Conservation (phyloP, 139 green algal genomes). For the Helicosporidium sp. region DNA sequence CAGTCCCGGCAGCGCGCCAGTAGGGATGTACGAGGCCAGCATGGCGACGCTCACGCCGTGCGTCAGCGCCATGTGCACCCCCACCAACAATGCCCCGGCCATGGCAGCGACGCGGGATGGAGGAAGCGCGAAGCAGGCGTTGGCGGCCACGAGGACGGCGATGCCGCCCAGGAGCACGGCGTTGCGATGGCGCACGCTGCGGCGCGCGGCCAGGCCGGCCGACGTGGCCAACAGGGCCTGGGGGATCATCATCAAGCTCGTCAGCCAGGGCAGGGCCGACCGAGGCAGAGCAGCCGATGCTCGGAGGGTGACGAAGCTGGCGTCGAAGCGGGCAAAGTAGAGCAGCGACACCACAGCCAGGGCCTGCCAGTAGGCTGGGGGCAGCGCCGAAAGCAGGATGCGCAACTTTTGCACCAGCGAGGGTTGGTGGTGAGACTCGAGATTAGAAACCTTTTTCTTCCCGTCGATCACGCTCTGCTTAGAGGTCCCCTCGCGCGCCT, state of each 20-base stretch:
- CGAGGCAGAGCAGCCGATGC: constrained; percentile 49
- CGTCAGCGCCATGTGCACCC: constrained; percentile 64
- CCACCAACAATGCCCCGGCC: constrained; percentile 34
- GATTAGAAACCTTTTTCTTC: constrained; percentile 4
- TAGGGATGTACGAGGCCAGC: constrained; percentile 46
- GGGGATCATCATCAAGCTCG: constrained; percentile 37
- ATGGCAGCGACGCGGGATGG: constrained; percentile 37
- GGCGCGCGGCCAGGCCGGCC: constrained; percentile 28
- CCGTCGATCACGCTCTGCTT: neutral
- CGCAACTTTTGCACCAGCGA: constrained; percentile 8
- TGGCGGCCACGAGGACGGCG: constrained; percentile 33
- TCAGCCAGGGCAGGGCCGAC: constrained; percentile 40
- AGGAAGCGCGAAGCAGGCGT: constrained; percentile 31
- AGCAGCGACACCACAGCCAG: constrained; percentile 43
- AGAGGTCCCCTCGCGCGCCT: neutral
- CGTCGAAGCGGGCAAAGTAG: constrained; percentile 68
- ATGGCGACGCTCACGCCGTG: constrained; percentile 54
- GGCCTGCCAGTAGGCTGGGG: constrained; percentile 60
- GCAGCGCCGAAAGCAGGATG: constrained; percentile 32
- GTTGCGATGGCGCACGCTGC: constrained; percentile 34
- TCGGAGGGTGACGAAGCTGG: constrained; percentile 49
- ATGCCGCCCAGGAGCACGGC: constrained; percentile 41
- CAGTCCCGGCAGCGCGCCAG: constrained; percentile 27
- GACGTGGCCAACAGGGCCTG: constrained; percentile 47
- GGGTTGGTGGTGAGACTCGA: no score